Evolutionary conservation across 192 early-diverging fungal species (phyloP), one percentile per base, ranked within the genome.

Genomic region (Coemansia furcata): DNA sequence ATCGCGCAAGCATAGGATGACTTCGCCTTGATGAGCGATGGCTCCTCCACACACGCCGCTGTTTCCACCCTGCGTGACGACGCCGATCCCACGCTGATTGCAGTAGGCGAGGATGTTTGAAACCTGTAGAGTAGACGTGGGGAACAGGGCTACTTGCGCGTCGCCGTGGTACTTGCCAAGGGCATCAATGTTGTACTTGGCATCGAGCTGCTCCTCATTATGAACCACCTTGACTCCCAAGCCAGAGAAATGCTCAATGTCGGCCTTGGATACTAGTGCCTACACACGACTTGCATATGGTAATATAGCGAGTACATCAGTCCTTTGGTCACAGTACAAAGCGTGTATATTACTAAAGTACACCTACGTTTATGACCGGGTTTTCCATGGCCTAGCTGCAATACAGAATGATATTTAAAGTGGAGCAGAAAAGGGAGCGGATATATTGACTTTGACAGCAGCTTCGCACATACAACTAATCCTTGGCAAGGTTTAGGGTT

Each of bases 31-130:
- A 3, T 94, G 93, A 7, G 92, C 94, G 3, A 98, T 90, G 39
- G 90, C 87, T 5, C 97, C 98, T 64, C 97, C 97, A 21, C 95
- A 95, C 9, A 95, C 84, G 26, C 95, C 95, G 30, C 94, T 99
- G 80, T 99, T 99, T 40, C 97, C 98, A 32, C 98, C 96, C 80
- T 99, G 98, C 35, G 95, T 93, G 21, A 95, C 94, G 15, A 99
- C 91, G 6, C 94, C 90, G 42, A 99, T 73, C 58, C 66, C 78
- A 15, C 91, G 80, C 14, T 89, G 78, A 72, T 95, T 91, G 86
- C 96, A 98, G 70, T 99, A 91, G 35, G 85, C 85, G 37, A 97
- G 78, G 46, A 98, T 87, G 32, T 86, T 68, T 10, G 93, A 90
- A 15, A 99, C 92, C 72, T 98, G 89, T 37, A 89, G 74, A 2